Evolutionary conservation across 1,284 basidiomycete genomes (phyloP).

Genomic region (Psilocybe mexicana): DNA sequence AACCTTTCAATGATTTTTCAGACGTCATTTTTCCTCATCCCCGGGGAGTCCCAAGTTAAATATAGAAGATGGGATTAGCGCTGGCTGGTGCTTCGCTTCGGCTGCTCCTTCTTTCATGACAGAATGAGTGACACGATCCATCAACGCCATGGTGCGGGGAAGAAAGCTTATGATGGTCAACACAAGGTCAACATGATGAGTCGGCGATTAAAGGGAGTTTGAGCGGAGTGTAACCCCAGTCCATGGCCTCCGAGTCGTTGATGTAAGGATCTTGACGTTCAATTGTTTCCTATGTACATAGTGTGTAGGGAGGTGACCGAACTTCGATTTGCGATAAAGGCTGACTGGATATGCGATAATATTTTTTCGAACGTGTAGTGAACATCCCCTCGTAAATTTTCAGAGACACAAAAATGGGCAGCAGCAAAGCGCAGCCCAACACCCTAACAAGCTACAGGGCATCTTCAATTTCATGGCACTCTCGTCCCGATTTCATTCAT

Average conservation of each 20-base stretch:
- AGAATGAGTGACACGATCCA: constrained; percentile 4
- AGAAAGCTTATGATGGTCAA: too few relatives aligned
- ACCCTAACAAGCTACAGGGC: background rate
- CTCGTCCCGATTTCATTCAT: background rate
- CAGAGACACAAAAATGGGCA: background rate
- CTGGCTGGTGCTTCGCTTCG: background rate
- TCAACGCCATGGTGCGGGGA: background rate
- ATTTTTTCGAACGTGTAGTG: background rate
- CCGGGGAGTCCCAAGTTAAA: background rate
- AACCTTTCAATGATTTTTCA: too few relatives aligned
- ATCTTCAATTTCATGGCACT: background rate
- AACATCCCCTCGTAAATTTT: background rate
- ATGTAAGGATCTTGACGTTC: too few relatives aligned
- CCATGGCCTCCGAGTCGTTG: too few relatives aligned
- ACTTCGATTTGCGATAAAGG: too few relatives aligned
- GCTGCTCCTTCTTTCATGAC: background rate
- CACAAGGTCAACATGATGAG: too few relatives aligned
- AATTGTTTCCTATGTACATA: too few relatives aligned
- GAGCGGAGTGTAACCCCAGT: too few relatives aligned
- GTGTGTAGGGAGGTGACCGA: too few relatives aligned
- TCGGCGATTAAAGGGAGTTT: too few relatives aligned
- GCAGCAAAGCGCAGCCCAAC: background rate
- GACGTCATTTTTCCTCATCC: too few relatives aligned
- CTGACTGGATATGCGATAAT: too few relatives aligned
- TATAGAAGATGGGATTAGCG: background rate